Base-by-base conservation (phyloP, 164 flowering plant species). In the Macadamia integrifolia region DNA sequence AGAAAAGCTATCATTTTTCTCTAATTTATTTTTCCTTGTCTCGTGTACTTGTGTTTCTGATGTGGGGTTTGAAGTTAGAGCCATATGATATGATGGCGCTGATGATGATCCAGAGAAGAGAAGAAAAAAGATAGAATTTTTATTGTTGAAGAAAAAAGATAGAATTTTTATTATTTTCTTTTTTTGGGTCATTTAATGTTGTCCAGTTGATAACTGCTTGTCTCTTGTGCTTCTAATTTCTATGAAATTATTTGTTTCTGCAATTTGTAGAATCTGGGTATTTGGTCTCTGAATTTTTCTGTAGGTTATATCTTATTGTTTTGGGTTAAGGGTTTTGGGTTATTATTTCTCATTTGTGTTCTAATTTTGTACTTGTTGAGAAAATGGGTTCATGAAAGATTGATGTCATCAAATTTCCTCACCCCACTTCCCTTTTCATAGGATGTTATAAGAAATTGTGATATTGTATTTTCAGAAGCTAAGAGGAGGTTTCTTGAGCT, bases 201-300 rank as follows among this genome's bases (percentile, higher is more conserved):
- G 17, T 6, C 13, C 62, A 11, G 46, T 65, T 53, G 7, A 17
- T 58, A 35, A 2, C 3, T 35, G 40, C 40, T 35, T 43, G 30
- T n/a, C 35, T 69, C 13, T 65, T 46, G 14, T 50, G 50, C 15
- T 60, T 56, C 44, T 62, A 43, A 42, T 18, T 60, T 32, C 68
- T 48, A 43, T 35, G 40, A 35, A 35, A 35, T 58, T 62, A 14
- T 59, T 17, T 53, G 17, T 53, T 53, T 69, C 40, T 9, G 50
- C 31, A 32, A 9, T 62, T 62, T n/a, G 13, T 52, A 28, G 42
- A 53, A 70, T 60, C 15, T 9, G 46, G 65, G 28, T 61, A 44
- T 66, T 61, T 56, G 50, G 64, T 58, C 63, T 67, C 40, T 66
- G 67, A 61, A 57, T 62, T 62, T 71, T 55, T 65, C 61, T 61